phyloP scores from a whole-genome alignment of 768 basidiomycete species.

The Trametes cingulata region DNA sequence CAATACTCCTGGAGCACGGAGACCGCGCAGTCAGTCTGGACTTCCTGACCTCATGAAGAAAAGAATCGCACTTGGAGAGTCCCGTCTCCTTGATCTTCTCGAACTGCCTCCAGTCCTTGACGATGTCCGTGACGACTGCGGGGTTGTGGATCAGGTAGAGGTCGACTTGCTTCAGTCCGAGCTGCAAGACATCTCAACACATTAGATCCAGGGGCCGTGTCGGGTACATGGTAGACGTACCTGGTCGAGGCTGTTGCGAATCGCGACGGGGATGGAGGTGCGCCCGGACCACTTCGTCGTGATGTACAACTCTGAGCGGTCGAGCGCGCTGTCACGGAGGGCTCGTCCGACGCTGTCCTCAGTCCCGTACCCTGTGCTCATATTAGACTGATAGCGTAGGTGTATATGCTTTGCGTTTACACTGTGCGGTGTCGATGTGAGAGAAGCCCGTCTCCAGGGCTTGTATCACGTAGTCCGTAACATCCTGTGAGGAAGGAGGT shows the following conservation, averaged over 20 bases:
- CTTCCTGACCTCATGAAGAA: background rate
- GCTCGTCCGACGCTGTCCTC: constrained; percentile 41
- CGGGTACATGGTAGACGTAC: constrained; percentile 39
- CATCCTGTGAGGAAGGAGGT: constrained; percentile 37
- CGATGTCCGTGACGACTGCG: constrained; percentile 31
- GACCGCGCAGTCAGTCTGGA: background rate
- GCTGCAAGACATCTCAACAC: constrained; percentile 37
- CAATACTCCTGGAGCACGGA: constrained; percentile 55
- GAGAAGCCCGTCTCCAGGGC: constrained; percentile 62
- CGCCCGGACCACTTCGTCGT: constrained; percentile 52
- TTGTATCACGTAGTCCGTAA: constrained; percentile 53
- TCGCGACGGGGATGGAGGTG: constrained; percentile 38
- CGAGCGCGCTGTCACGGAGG: constrained; percentile 38
- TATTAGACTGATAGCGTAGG: background rate
- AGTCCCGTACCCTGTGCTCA: constrained; percentile 35
- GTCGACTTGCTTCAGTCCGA: constrained; percentile 62
- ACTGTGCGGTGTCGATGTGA: constrained; percentile 64
- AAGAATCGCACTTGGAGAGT: constrained; percentile 35
- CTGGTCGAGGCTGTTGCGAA: constrained; percentile 51
- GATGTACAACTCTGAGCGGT: constrained; percentile 36
- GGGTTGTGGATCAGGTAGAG: constrained; percentile 72
- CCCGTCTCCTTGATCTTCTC: constrained; percentile 52
- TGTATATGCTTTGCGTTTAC: constrained; percentile 23
- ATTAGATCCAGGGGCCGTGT: background rate
- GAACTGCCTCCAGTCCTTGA: constrained; percentile 52